Base-by-base conservation (phyloP, 139 green algal genomes). In the Asterochloris erici region DNA sequence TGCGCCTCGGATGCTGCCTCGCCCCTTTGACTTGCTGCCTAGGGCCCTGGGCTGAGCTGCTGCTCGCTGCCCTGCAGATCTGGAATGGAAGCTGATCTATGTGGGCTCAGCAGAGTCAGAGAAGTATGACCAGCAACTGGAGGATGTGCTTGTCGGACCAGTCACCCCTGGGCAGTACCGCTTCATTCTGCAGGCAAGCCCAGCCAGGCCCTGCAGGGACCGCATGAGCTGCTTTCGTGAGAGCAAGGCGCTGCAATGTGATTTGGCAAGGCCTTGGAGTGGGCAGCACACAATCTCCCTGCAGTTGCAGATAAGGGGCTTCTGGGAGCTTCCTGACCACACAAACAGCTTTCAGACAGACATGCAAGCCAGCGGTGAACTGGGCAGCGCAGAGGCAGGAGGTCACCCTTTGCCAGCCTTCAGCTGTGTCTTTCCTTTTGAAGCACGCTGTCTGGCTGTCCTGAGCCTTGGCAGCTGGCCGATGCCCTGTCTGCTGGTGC, bases 1-100 rank as follows among this genome's bases (percentile, higher is more conserved):
- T 74, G 26, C 19, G 19, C 28, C 17, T 14, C 9, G 70, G 66
- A 4, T 4, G 66, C 66, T 26, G 38, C 38, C 9, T 4, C 10
- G 66, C n/a, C 29, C 23, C 23, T 60, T 61, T 9, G 47, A 70
- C 19, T 76, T 76, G 70, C 21, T 54, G 26, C 75, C 13, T 15
- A 63, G 14, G 23, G 74, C 19, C 61, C 17, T 19, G 0, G 63
- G 15, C 28, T 68, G 21, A 54, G 38, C n/a, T 24, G 10, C 26
- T 84, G 80, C 14, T 75, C 11, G 11, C 0, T 9, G 29, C 38
- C 38, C 12, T 83, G 38, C 90, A 97, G 94, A 99, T 82, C 85
- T 99, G 68, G 95, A 98, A 82, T 99, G 96, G 96, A 96, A 95
- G 81, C 84, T 99, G 28, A 95, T 92, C 0, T 99, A 99, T 84